Evolutionary conservation across 495 filamentous ascomycete species (phyloP), one percentile per base, ranked within the genome.

Genomic region (Melanomma pulvis-pyrius): DNA sequence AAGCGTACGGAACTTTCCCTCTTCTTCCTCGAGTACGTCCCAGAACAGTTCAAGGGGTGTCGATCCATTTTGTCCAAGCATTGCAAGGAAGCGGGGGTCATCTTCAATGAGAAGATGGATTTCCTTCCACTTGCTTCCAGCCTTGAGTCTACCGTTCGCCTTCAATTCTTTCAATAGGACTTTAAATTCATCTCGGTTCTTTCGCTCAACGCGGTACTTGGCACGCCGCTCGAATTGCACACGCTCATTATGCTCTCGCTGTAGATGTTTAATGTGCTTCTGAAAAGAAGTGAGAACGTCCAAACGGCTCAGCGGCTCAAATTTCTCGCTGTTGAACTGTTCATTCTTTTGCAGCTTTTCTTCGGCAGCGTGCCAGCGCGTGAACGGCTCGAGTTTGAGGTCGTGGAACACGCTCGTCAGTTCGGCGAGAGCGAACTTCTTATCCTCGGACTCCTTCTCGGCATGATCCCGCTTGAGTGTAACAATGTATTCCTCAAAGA

Each of bases 21-120:
- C 92, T 77, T 97, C 92, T 76, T 97, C 93, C 74, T 97, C 93
- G 17, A 98, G 84, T 53, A 92, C 83, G 77, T 99, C 96, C 93
- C 96, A 97, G 78, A 98, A 96, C 9, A 99, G 80, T 62, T 99
- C 94, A 64, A 96, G 81, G n/a, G 93, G 91, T 4, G 86, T 90
- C 3, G 94, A 97, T 56, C 96, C 96, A 46, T 86, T 73, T 70
- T 94, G 92, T 47, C 93, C 94, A 30, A 94, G 84, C 79, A 97
- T 90, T 51, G 86, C 90, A 72, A 81, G 83, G 78, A 96, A 98
- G 61, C 92, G 88, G 49, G 90, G 83, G 70, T 98, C 94, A 70
- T 90, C 81, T 67, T 90, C 84, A 69, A 99, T 85, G 54, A 89
- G 73, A 3, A 90, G 89, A 71, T 89, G 82, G 65, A 97, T 82